Percentiles rank a stretch among this genome's conserved stretches.
Evolutionary conservation across 352 stramenopile species (phyloP).

Genomic region (Globisporangium paroecandrum): DNA sequence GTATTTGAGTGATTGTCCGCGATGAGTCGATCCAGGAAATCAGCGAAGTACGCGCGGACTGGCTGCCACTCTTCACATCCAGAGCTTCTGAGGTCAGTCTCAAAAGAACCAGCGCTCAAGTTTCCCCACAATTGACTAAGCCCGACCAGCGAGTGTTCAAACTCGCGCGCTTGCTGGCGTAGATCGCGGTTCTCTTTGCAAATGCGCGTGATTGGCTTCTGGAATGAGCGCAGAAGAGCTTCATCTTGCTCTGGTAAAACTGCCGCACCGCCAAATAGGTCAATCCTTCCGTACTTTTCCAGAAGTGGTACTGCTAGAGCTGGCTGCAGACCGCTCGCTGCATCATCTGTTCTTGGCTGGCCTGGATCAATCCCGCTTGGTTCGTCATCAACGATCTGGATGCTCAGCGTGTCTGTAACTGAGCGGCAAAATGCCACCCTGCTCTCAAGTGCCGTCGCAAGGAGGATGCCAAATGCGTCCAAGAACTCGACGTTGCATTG

Average conservation of each 20-base stretch:
- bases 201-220: constrained; percentile 9
- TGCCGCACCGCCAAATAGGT: constrained; percentile 12
- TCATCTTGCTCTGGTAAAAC: constrained; percentile 14
- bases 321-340: background rate
- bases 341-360: background rate
- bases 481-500: constrained; percentile 17
- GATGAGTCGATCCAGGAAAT: constrained; percentile 1
- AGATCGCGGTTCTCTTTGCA: constrained; percentile 5
- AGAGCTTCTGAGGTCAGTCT: background rate
- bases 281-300: constrained; percentile 8
- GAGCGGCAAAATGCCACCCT: constrained; percentile 17
- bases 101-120: background rate
- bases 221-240: constrained; percentile 15
- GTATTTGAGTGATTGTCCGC: background rate
- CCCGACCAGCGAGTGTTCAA: background rate
- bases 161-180: background rate
- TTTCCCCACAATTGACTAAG: constrained; percentile 6
- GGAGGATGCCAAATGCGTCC: constrained; percentile 19
- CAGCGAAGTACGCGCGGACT: background rate
- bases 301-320: constrained; percentile 14
- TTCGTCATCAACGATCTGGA: constrained; percentile 11
- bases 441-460: constrained; percentile 19
- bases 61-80: background rate
- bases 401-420: constrained; percentile 2
- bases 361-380: background rate